Evolutionary conservation across 2,329 filamentous ascomycete genomes (phyloP), one percentile per base, ranked within the genome.

Genomic region (Aspergillus sp.): DNA sequence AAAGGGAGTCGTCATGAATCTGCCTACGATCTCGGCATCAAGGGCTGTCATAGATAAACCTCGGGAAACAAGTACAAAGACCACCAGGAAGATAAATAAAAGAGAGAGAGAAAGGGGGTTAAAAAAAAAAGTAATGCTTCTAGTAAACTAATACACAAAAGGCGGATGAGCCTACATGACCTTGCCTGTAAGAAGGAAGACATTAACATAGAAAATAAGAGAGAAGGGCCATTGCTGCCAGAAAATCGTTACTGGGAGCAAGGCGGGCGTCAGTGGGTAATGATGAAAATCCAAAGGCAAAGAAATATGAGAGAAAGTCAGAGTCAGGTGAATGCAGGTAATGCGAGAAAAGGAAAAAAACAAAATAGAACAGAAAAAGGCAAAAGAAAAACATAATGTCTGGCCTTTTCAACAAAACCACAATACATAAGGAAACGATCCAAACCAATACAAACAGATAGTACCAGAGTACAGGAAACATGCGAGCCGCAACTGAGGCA

Each of bases 101-200:
- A 19, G 2, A 19, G 19, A 19, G 19, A 19, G 19, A 19, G 19
- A 19, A 19, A 19, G 19, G 19, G 19, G 19, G 19, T 19, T 19
- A 19, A 19, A 19, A 19, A 19, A 54, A 52, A 45, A 54, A 52
- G 49, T 49, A 41, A 55, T 53, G 54, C 42, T 53, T 48, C 56
- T 58, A 55, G 53, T 52, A 53, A 49, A 57, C 56, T 58, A 58
- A 58, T 58, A 58, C 54, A 58, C 55, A 59, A 57, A 56, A 57
- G 55, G 48, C 49, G 49, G 49, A 49, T 44, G 47, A 50, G 51
- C 52, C 45, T 44, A 52, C 44, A 50, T 47, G 47, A 48, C 52
- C 42, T 57, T 52, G 52, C 55, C 55, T 47, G 51, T 51, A 48
- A 53, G 45, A 48, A 54, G 47, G 48, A 51, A 47, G 26, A 54